These are phyloP conservation scores for Craterostigma plantagineum DNA, from an alignment of 257 asterid genomes.

Conservation along the genomic window DNA sequence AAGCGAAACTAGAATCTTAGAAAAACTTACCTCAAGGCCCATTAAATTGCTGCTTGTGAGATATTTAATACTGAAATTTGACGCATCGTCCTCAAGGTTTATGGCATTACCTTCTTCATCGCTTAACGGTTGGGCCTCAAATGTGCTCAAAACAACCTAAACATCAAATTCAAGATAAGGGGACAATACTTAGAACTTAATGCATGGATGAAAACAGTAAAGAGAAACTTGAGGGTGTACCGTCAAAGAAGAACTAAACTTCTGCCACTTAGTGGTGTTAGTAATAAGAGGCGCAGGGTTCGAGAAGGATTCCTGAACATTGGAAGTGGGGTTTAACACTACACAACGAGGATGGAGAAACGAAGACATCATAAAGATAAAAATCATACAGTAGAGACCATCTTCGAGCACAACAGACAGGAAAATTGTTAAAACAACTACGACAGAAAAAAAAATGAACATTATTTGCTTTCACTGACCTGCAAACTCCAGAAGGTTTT, in stretches of 20 bases:
- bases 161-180: slow-evolving; percentile 11
- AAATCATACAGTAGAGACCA: no score
- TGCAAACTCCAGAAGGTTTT: slow-evolving; percentile 97
- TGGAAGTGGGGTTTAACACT: slow-evolving; percentile 1
- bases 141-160: slow-evolving; percentile 70
- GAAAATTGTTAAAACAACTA: neutral
- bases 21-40: slow-evolving; percentile 76
- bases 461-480: slow-evolving; percentile 28
- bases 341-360: slow-evolving; percentile 2
- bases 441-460: neutral
- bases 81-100: slow-evolving; percentile 75
- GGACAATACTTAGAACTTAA: slow-evolving; percentile 1
- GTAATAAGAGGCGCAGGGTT: slow-evolving; percentile 69
- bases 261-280: slow-evolving; percentile 72
- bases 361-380: neutral
- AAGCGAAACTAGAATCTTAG: slow-evolving; percentile 1
- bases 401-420: neutral
- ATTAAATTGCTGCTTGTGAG: slow-evolving; percentile 91
- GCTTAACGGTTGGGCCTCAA: slow-evolving; percentile 90
- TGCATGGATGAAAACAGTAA: slow-evolving; percentile 4
- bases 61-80: slow-evolving; percentile 88
- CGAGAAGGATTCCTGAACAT: slow-evolving; percentile 68
- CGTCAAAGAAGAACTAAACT: slow-evolving; percentile 61
- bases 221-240: slow-evolving; percentile 17
- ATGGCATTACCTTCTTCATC: slow-evolving; percentile 79